Base-by-base conservation (phyloP, 345 rosid species). In the Salix arbutifolia region DNA sequence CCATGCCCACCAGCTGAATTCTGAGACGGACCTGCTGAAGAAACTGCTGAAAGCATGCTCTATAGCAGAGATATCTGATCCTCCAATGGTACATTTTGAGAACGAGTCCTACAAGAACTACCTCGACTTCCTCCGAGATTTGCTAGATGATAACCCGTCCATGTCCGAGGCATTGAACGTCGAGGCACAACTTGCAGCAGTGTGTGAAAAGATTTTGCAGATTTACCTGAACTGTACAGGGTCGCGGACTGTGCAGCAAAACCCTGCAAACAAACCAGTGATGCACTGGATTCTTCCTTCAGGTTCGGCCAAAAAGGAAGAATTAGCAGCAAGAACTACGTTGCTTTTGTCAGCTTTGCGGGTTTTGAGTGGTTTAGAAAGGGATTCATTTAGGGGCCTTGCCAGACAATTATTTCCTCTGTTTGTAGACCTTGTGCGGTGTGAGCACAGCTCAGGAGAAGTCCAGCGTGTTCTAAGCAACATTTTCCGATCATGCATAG, bases 391-490 rank as follows among this genome's bases (percentile, higher is more conserved):
- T 75, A 86, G 79, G 86, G 89, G 83, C 83, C 82, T 89, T 48
- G 83, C 83, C 9, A 75, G 86, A 19, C 84, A 56, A 70, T 81
- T 89, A 66, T 95, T 90, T 79, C 99, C 90, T 4, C 80, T 87
- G 87, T 79, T 94, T 90, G 92, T 92, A 66, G 94, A 90, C 68
- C 93, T 96, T 53, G 90, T 93, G 75, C 81, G 86, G 81, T 84
- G 90, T 67, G 99, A 93, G 90, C 97, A 95, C 78, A 81, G 91
- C 87, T 92, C 99, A 0, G 85, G 89, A 70, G 93, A 95, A 83
- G 90, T 91, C 71, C 93, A 88, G 84, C 77, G n/a, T 69, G 81
- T 88, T 73, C 83, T 95, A 42, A 86, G 91, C 79, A 83, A 86
- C 76, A 82, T 93, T 80, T 92, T 94, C 78, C 85, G 76, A 74